Percentiles rank a stretch among this genome's conserved stretches.
Evolutionary conservation across 225 moss, liverwort and hornwort genomes (phyloP).

Genomic region (Bryum argenteum): DNA sequence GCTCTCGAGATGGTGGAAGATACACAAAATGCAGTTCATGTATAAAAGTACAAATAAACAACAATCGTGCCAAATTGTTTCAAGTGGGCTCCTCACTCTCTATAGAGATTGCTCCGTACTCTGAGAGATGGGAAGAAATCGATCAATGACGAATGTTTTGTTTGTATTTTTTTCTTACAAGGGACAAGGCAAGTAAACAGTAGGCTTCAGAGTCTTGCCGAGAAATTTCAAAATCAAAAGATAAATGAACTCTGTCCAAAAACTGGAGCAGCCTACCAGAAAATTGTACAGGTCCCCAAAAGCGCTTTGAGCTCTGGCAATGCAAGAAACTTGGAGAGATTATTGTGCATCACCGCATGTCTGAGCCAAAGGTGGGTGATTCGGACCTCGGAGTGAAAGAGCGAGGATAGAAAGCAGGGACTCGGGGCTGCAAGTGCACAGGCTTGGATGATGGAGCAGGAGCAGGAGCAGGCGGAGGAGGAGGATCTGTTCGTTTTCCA

Average conservation of each 20-base stretch:
- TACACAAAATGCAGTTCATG: too few relatives aligned
- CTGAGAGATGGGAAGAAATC: neutral
- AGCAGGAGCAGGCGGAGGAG: conserved; percentile 22
- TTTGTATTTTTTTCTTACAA: conserved; percentile 29
- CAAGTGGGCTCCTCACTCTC: too few relatives aligned
- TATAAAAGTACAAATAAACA: too few relatives aligned
- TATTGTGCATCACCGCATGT: too few relatives aligned
- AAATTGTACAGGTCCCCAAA: conserved; percentile 44
- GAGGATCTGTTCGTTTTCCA: conserved; percentile 32
- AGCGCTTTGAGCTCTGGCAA: neutral
- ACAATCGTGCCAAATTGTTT: too few relatives aligned
- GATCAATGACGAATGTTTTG: conserved; percentile 23
- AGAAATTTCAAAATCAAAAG: neutral
- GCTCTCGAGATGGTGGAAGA: too few relatives aligned
- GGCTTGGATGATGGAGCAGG: neutral
- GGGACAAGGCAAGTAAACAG: conserved; percentile 18
- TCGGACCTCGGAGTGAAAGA: conserved; percentile 33
- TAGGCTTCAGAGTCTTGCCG: conserved; percentile 16
- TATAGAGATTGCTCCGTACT: too few relatives aligned
- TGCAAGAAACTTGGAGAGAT: too few relatives aligned
- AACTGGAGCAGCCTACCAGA: conserved; percentile 18
- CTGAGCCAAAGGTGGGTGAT: conserved; percentile 38
- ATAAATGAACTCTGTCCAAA: conserved; percentile 38
- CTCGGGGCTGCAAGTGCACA: conserved; percentile 24
- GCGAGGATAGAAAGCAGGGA: conserved; percentile 15